Percentiles rank a stretch among this genome's conserved stretches.
Conservation (phyloP, 305 asterid genomes). For the Fraxinus latifolia region DNA sequence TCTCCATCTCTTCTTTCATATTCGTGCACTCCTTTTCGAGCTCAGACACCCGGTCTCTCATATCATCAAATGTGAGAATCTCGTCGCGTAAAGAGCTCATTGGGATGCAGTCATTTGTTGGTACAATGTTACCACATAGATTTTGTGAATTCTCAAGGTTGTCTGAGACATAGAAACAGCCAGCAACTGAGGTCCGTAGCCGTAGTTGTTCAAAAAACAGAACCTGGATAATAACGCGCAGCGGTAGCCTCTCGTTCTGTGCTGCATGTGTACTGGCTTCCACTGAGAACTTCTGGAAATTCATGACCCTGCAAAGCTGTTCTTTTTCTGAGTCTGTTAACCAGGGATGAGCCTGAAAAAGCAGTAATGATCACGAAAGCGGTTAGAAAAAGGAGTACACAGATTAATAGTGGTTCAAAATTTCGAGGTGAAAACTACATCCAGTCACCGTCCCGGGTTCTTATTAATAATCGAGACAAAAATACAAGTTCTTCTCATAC, state of each 20-base stretch:
- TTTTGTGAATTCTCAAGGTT: constrained; percentile 6
- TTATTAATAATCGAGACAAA: neutral
- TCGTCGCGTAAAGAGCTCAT: neutral
- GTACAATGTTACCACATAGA: neutral
- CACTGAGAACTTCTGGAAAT: constrained; percentile 12
- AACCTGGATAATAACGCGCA: constrained; percentile 1
- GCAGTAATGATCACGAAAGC: neutral
- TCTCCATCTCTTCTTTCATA: constrained; percentile 13
- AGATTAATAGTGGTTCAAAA: neutral
- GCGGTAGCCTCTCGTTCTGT: constrained; percentile 11
- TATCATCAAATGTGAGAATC: constrained; percentile 2
- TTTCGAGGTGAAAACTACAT: neutral
- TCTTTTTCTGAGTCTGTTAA: constrained; percentile 5
- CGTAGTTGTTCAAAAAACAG: constrained; percentile 8
- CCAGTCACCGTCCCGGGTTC: neutral
- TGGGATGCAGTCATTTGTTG: neutral
- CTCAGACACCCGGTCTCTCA: constrained; percentile 5
- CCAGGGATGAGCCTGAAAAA: constrained; percentile 18
- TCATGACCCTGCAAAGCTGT: neutral
- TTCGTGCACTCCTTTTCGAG: constrained; percentile 20
- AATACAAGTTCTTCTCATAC: neutral
- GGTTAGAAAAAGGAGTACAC: neutral
- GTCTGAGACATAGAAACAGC: constrained; percentile 8
- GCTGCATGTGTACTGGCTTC: constrained; percentile 16
- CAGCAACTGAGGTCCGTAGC: constrained; percentile 11